These are phyloP conservation scores for Taphrina betulina DNA, from an alignment of 1,139 yeast genomes.

Conservation along the genomic window DNA sequence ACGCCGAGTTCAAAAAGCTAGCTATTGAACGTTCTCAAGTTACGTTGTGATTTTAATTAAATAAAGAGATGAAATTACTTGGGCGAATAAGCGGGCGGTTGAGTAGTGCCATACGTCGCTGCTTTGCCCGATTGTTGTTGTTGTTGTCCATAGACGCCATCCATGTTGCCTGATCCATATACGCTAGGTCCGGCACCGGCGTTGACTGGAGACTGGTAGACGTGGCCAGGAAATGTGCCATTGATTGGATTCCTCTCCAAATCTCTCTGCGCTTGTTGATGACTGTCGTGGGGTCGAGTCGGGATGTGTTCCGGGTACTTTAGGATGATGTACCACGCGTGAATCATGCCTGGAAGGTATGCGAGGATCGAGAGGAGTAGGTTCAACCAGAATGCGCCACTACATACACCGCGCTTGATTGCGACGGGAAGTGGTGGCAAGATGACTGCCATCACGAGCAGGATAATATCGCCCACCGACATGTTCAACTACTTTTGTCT, in stretches of 20 bases:
- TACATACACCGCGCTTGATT: constrained; percentile 68
- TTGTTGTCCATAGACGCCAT: too few relatives aligned
- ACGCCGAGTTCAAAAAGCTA: too few relatives aligned
- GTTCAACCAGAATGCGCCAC: constrained; percentile 72
- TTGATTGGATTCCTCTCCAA: constrained; percentile 15
- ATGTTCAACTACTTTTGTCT: not conserved
- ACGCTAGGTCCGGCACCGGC: too few relatives aligned
- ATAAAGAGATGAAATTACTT: too few relatives aligned
- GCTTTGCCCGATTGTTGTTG: too few relatives aligned
- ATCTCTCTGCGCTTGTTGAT: constrained; percentile 9
- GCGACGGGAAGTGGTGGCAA: constrained; percentile 82
- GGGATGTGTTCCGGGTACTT: constrained; percentile 45
- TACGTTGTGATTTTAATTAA: too few relatives aligned
- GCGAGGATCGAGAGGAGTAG: constrained; percentile 74
- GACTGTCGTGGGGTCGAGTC: not conserved
- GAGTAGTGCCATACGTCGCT: too few relatives aligned
- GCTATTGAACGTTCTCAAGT: too few relatives aligned
- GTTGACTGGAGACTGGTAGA: constrained; percentile 2
- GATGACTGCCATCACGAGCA: constrained; percentile 75
- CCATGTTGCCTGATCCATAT: too few relatives aligned
- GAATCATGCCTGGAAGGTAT: constrained; percentile 67
- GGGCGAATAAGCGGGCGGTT: too few relatives aligned
- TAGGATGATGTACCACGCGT: constrained; percentile 50
- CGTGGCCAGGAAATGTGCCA: constrained; percentile 22
- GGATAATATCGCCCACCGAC: constrained; percentile 58